Percentiles rank a stretch among this genome's conserved stretches.
Conservation (phyloP, 331 rosid genomes). For the Malus hybrid region DNA sequence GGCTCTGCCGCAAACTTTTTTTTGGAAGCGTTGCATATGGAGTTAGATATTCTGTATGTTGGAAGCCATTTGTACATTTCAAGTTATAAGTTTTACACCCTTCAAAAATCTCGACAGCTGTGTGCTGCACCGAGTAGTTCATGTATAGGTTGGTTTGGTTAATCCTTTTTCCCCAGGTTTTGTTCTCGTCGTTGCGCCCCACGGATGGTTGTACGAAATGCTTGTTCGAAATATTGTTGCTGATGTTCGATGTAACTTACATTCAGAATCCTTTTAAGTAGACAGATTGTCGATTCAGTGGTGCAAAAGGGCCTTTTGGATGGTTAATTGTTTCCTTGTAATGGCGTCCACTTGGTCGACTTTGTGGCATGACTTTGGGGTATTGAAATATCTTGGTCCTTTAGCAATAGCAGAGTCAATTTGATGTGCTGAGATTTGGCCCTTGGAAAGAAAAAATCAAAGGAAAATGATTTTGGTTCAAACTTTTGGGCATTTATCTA, state of each 20-base stretch:
- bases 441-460: neutral
- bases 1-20: constrained; percentile 8
- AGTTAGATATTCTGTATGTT: constrained; percentile 10
- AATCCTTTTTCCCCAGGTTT: constrained; percentile 1
- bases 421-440: neutral
- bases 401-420: neutral
- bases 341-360: neutral
- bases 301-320: neutral
- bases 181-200: neutral
- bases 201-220: constrained; percentile 19
- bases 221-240: constrained; percentile 2
- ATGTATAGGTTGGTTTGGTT: constrained; percentile 22
- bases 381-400: too few relatives aligned
- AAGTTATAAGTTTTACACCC: neutral
- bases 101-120: constrained; percentile 1
- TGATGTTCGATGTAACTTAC: constrained; percentile 14
- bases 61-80: constrained; percentile 20
- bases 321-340: neutral
- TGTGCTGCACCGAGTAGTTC: constrained; percentile 2
- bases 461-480: neutral
- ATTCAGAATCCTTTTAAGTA: neutral
- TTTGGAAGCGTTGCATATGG: constrained; percentile 24
- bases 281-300: neutral
- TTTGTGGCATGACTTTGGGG: too few relatives aligned
- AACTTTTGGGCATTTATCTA: too few relatives aligned